Evolutionary conservation across 1,284 basidiomycete species (phyloP), one percentile per base, ranked within the genome.

Genomic region (Tilletiaria anomala): DNA sequence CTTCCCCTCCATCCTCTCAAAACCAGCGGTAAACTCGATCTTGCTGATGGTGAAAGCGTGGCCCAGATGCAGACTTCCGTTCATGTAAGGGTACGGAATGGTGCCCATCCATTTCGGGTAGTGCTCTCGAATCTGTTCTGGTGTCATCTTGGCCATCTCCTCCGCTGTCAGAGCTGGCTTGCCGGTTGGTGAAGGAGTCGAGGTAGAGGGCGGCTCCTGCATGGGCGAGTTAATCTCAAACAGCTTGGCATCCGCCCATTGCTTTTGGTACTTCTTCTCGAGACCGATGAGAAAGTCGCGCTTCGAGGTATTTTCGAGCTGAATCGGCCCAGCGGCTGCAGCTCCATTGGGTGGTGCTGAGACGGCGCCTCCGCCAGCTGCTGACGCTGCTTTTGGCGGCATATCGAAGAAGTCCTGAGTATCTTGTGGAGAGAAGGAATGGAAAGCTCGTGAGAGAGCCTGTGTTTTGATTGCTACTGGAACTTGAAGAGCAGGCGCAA

Each of bases 31-130:
- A 61, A 97, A 99, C 69, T 99, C 93, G 68, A 96, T 82, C 73
- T 99, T 99, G 48, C 86, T 89, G 69, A 97, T 85, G 32, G 89
- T 91, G 71, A 99, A 99, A 0, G 84, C 91, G 71, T 99, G 93
- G 32, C 93, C 93, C 24, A 97, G 75, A 70, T 99, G 93, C 55
- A 97, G 75, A 51, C 82, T 83, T 38, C 93, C 93, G 68, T 99
- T 99, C 87, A 96, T 96, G 75, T 99, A 99, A 2, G 65, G 58
- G 43, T 62, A 68, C 20, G 91, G 87, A 69, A 83, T 89, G 68
- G 80, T 94, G 43, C 88, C 89, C 62, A 96, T 84, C 86, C 87
- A 96, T 72, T 94, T 97, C 24, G 88, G 89, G 67, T 78, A 78
- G 71, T 81, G 79, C 46, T 68, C 67, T 44, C 73, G 69, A 32